phyloP scores from a whole-genome alignment of 78 protist species.

The Speleostelium caveatum region DNA sequence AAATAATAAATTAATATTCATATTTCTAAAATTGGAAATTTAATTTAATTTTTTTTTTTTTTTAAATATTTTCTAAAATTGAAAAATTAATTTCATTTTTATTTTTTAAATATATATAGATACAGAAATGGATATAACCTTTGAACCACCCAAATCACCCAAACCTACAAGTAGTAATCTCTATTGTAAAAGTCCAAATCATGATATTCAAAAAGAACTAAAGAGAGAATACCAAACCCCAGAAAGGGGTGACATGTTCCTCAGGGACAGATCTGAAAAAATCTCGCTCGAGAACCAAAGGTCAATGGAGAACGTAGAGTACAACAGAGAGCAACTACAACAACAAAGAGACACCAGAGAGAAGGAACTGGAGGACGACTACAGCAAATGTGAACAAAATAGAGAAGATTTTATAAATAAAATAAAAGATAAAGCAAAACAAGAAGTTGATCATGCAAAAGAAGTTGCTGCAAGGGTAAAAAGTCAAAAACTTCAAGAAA shows the following conservation, averaged over 20 bases:
- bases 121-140: not conserved
- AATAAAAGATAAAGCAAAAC: not conserved
- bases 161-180: not conserved
- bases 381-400: not conserved
- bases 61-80: too few relatives aligned
- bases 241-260: too few relatives aligned
- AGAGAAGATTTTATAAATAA: not conserved
- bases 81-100: not conserved
- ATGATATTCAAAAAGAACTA: not conserved
- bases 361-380: not conserved
- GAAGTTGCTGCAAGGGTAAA: not conserved
- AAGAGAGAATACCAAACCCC: not conserved
- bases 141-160: not conserved
- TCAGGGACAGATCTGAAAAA: not conserved
- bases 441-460: not conserved
- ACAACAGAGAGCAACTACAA: not conserved
- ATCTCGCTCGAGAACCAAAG: not conserved
- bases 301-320: not conserved
- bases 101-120: not conserved
- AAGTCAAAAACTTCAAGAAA: not conserved
- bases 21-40: too few relatives aligned
- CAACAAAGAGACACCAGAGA: not conserved
- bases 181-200: not conserved
- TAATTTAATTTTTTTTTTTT: too few relatives aligned
- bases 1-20: too few relatives aligned